Evolutionary conservation across 345 rosid genomes (phyloP).

Genomic region (Turnera subulata): DNA sequence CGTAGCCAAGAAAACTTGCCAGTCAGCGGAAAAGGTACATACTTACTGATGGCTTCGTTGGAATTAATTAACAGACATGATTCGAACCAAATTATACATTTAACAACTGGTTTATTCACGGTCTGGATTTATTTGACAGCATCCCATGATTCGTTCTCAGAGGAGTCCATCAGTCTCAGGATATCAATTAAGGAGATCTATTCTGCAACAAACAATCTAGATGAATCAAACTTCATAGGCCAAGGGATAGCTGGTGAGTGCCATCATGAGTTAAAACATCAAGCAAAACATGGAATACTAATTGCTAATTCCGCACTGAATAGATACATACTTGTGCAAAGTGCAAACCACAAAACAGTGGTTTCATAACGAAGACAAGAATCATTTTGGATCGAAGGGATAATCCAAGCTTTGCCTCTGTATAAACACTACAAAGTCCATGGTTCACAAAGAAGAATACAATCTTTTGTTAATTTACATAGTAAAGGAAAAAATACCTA

Average conservation of each 20-base stretch:
- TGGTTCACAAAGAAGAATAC: no score
- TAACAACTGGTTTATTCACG: no score
- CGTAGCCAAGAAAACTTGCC: slow-evolving; percentile 11
- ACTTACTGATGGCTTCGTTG: neutral
- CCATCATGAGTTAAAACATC: no score
- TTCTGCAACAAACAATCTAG: slow-evolving; percentile 47
- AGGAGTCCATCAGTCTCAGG: slow-evolving; percentile 24
- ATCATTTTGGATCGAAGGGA: no score
- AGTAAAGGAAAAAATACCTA: no score
- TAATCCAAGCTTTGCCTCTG: no score
- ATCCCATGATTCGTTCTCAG: slow-evolving; percentile 13
- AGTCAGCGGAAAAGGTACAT: slow-evolving; percentile 21
- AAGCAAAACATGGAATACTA: neutral
- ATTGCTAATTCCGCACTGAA: no score
- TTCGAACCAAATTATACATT: neutral
- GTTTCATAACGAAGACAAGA: no score
- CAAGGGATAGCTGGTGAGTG: slow-evolving; percentile 58
- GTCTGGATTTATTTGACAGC: slow-evolving; percentile 24
- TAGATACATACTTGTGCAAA: no score
- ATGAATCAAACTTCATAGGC: slow-evolving; percentile 50
- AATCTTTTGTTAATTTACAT: no score
- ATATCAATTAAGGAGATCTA: slow-evolving; percentile 43
- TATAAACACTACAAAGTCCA: no score
- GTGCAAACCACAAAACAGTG: no score
- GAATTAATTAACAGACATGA: neutral